Evolutionary conservation across 108 stramenopile genomes (phyloP), one percentile per base, ranked within the genome.

Genomic region (Nitzschia sp.): DNA sequence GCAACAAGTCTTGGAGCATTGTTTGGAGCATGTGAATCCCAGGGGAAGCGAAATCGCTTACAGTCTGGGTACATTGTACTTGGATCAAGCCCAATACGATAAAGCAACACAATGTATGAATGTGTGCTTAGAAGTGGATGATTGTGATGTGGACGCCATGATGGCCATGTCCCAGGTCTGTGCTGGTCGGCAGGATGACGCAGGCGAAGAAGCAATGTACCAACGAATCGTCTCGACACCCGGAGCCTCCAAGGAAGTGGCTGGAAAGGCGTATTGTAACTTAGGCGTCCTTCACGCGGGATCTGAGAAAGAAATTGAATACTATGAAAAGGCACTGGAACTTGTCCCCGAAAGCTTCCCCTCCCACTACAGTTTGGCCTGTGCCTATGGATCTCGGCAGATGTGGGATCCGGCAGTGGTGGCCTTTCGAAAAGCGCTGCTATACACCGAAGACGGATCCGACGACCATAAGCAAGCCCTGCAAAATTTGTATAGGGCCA

Each of bases 141-240:
- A 60, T 22, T 45, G 28, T 17, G 83, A 84, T 63, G 79, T 63
- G 5, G 75, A 80, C 36, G 78, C 83, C 27, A 63, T 84, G 64
- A 53, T 46, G 0, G 50, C 41, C 26, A 31, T 77, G 57, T 66
- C 73, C 38, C 60, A 71, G 54, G 63, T 50, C 34, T 70, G 63
- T 47, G 53, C 72, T 4, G 29, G 46, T 2, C 6, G 63, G 27
- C 38, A 47, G 0, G 58, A 76, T 17, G 38, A 31, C 3, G 58
- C 69, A 1, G 57, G 29, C 23, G 83, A 84, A 54, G 46, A 32
- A 2, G 22, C 48, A 0, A 77, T 61, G 57, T 68, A 53, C 8
- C 16, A 67, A 31, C 59, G 63, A 32, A 54, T 84, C 36, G 47
- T 74, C 31, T 3, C 47, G 6, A 73, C 79, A 16, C 83, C 83